Conservation (phyloP, 225 moss, liverwort and hornwort genomes). For the Physcomitrium patens region DNA sequence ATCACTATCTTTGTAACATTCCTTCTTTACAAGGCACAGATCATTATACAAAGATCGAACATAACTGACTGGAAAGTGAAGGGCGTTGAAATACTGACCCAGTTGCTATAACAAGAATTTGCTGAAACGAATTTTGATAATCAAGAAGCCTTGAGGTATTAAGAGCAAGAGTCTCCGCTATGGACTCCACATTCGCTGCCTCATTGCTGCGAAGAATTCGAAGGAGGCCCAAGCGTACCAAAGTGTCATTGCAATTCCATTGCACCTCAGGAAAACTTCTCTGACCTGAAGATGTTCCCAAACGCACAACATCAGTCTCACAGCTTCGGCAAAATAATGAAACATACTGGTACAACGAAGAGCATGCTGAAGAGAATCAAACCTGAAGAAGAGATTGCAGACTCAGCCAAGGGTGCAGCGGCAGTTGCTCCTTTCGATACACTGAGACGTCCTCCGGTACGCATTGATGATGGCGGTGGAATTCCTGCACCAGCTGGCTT, state of each 20-base stretch:
- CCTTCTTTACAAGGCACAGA: no score
- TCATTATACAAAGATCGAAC: no score
- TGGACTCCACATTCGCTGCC: conserved; percentile 59
- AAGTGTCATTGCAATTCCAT: conserved; percentile 74
- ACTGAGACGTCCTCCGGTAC: conserved; percentile 86
- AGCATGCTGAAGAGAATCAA: not conserved
- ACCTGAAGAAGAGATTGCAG: conserved; percentile 39
- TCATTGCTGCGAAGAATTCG: conserved; percentile 64
- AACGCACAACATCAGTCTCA: conserved; percentile 21
- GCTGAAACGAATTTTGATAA: conserved; percentile 83
- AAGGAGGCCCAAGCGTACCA: conserved; percentile 76
- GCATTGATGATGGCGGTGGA: conserved; percentile 82
- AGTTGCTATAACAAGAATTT: conserved; percentile 90
- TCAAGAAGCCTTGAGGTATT: conserved; percentile 72
- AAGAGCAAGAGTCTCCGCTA: conserved; percentile 85
- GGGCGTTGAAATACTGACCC: conserved; percentile 51
- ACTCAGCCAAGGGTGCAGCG: conserved; percentile 31
- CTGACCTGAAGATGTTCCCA: conserved; percentile 49
- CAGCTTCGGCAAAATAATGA: not conserved
- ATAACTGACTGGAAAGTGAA: not conserved
- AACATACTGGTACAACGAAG: not conserved
- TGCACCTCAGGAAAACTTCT: conserved; percentile 52
- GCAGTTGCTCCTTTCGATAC: conserved; percentile 46
- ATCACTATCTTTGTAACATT: no score
- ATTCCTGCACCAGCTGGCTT: conserved; percentile 46